Base-by-base conservation (phyloP, 164 flowering plant species). In the Aristolochia fimbriata region DNA sequence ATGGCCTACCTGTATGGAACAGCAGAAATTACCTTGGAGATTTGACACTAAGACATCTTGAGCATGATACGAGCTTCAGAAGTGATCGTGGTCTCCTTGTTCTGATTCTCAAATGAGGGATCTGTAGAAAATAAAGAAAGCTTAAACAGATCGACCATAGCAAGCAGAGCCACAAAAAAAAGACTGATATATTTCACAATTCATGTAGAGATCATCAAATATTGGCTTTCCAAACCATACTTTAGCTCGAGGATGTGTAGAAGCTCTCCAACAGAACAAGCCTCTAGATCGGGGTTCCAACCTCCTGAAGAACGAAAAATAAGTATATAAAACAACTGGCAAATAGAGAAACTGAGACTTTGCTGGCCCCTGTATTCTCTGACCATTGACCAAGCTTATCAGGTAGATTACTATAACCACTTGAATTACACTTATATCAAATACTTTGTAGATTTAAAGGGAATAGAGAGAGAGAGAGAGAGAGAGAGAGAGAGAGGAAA, bases 181-280 rank as follows among this genome's bases (percentile, higher is more conserved):
- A 27, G 5, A 27, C 3, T 37, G 43, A 37, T 3, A 37, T 37
- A 37, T 37, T 37, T 37, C 0, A 10, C 8, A 37, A 6, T 3
- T 37, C 12, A 10, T 37, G 8, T 37, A 37, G 43, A 37, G 9
- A 37, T 37, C 43, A 3, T 37, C 22, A 15, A 49, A 17, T 19
- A 17, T 49, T 20, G 19, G 9, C 52, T 17, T 17, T 13, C 22
- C 5, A 4, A 56, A 25, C 25, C 24, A 41, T 81, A 92, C 98
- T 93, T 87, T 89, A 41, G 77, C 76, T 56, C 83, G 78, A 45
- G 85, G 80, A 62, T 67, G 70, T 76, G 73, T 80, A 30, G 86
- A 70, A 63, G 88, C 70, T 65, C 80, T 89, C 98, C 98, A 92
- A 74, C 96, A 89, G 68, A 85, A 83, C 81, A 89, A 71, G 74